Conservation (phyloP, 441 rosid species). For the Geranium incanum region DNA sequence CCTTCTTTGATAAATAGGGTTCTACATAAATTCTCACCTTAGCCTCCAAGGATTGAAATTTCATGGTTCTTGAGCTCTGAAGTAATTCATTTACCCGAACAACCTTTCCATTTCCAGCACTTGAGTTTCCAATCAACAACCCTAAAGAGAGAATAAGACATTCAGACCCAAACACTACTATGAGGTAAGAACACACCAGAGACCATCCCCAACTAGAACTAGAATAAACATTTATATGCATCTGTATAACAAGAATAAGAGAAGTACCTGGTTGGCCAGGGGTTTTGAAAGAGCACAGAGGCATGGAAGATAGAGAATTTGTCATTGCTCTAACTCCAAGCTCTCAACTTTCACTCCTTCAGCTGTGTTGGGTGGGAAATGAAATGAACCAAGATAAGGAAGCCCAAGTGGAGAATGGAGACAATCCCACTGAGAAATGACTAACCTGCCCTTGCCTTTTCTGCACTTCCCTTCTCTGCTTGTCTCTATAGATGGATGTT, state of each 20-base stretch:
- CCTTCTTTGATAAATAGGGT: background rate
- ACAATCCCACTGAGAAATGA: background rate
- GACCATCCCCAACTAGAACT: background rate
- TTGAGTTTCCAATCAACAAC: background rate
- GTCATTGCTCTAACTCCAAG: background rate
- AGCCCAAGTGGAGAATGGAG: background rate
- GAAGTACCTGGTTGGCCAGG: background rate
- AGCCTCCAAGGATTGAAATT: conserved; percentile 13
- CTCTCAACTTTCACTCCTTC: background rate
- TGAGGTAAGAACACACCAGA: background rate
- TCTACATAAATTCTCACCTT: conserved; percentile 23
- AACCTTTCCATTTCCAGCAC: conserved; percentile 12
- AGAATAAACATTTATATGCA: too few relatives aligned
- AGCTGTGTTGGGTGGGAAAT: background rate
- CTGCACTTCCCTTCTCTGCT: too few relatives aligned
- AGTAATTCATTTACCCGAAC: conserved; percentile 12
- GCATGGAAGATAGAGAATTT: background rate
- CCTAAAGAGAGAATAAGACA: background rate
- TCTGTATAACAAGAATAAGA: background rate
- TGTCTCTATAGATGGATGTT: too few relatives aligned
- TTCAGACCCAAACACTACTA: background rate
- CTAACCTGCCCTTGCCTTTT: background rate
- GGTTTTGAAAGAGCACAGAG: background rate
- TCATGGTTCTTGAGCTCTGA: conserved; percentile 8
- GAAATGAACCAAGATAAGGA: background rate